Evolutionary conservation across 306 rosid species (phyloP), one percentile per base, ranked within the genome.

Genomic region (Vigna nakashimae): DNA sequence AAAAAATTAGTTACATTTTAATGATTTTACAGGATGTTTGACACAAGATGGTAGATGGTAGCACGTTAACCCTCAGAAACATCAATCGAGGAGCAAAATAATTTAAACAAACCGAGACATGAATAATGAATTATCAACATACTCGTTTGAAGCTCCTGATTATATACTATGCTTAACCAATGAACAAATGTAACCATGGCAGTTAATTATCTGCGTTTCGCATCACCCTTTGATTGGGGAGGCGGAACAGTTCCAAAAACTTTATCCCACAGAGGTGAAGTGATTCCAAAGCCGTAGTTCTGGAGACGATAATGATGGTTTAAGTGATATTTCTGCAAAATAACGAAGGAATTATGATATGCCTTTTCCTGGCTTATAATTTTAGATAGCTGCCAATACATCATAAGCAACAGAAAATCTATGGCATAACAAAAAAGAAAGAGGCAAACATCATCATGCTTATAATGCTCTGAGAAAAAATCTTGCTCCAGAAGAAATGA

Each of bases 181-280:
- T 60, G 56, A 64, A 69, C 75, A 75, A 75, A 74, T 58, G 76
- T 67, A 71, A 30, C 52, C 57, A 75, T 68, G 51, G 32, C 74
- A 65, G 62, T 45, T 36, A 64, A n/a, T 88, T 86, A 88, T 82
- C 85, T 86, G 70, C 66, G 65, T 72, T 86, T 86, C 59, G 50
- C 71, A 64, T 81, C 91, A 49, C 50, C 66, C 77, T 88, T 90
- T 42, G 87, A 38, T 59, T 17, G 50, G 18, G 86, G 60, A 42
- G 86, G 70, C 45, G 98, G 98, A 65, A 90, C 79, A 11, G 98
- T 92, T 77, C 98, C 95, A 75, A 94, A 92, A 75, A 86, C 84
- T 80, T 65, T 69, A 82, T 94, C 98, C 98, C 98, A 94, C 7
- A 94, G 43, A 0, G 95, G 86, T 72, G 97, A 92, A 72, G 98